Percentiles rank a stretch among this genome's conserved stretches.
phyloP scores from a whole-genome alignment of 768 basidiomycete species.

The Kwoniella europaea region DNA sequence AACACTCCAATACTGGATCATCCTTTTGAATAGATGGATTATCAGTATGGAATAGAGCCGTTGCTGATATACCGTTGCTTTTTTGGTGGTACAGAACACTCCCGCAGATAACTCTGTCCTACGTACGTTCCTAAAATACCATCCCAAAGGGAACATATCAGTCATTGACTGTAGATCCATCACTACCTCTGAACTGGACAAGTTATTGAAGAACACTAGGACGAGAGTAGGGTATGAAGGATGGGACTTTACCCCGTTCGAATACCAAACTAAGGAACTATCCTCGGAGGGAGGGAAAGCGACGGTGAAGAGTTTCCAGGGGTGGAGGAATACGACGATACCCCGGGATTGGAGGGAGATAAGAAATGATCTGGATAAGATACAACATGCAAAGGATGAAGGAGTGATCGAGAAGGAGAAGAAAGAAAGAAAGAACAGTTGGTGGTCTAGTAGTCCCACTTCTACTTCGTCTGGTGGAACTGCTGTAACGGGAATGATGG shows the following conservation, averaged over 20 bases:
- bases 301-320: conserved; percentile 42
- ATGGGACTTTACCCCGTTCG: conserved; percentile 30
- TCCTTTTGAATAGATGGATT: neutral
- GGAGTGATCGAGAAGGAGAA: neutral
- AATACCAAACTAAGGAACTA: conserved; percentile 22
- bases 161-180: conserved; percentile 43
- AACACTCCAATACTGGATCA: too few species aligned
- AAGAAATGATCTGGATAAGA: neutral
- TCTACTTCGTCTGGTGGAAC: neutral
- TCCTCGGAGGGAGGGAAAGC: conserved; percentile 3
- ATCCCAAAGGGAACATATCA: conserved; percentile 20
- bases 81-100: conserved; percentile 33
- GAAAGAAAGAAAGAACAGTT: conserved; percentile 14
- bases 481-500: neutral
- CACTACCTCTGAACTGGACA: conserved; percentile 22
- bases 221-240: conserved; percentile 26
- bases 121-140: conserved; percentile 29
- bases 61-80: neutral
- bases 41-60: neutral
- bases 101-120: conserved; percentile 36
- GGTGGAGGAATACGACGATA: conserved; percentile 37
- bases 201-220: conserved; percentile 13
- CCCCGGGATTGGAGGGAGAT: conserved; percentile 28
- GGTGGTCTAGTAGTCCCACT: neutral
- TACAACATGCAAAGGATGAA: neutral